Base-by-base conservation (phyloP, 1,284 basidiomycete species). In the Omphalotus olearius region DNA sequence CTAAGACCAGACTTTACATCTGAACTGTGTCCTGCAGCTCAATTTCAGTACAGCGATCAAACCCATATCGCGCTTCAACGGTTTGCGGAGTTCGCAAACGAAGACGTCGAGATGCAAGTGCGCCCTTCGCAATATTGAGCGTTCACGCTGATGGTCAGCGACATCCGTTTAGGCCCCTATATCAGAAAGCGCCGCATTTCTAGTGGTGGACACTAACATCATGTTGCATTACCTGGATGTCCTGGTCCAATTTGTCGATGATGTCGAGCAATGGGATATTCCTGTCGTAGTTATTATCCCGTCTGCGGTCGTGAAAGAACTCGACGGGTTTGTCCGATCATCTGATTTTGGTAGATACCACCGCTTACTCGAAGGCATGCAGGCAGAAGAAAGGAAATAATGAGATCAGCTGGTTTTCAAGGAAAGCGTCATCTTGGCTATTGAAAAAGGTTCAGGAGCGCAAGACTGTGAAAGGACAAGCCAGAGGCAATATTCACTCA, bases 191-290 rank as follows among this genome's bases (percentile, higher is more conserved):
- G 60, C 64, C 50, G 66, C 70, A 13, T 78, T 76, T 57, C 60
- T 90, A 40, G 76, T 90, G 16, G 61, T 88, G 33, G 87, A 90
- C 62, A 90, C 87, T 23, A 90, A 90, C 59, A 76, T 89, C 54
- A 68, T 90, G 14, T 66, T 90, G 54, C 75, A 82, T 60, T 73
- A 81, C 58, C 75, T 88, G 53, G 77, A 82, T 49, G 73, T 78
- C 37, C 65, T 91, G 53, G 73, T 78, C 56, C 73, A 75, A 50
- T 88, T 91, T 60, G 79, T 82, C 43, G 69, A 73, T 6, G 83
- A 87, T 61, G 69, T 81, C 26, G 81, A 85, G 57, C 65, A 62
- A 35, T 60, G 69, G n/a, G 57, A 55, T 1, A 57, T 82, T 20
- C 75, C 79, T 20, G 66, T 87, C 42, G 61, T 78, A 50, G 67